Evolutionary conservation across 257 asterid genomes (phyloP).

Genomic region (Solanum sejunctum): DNA sequence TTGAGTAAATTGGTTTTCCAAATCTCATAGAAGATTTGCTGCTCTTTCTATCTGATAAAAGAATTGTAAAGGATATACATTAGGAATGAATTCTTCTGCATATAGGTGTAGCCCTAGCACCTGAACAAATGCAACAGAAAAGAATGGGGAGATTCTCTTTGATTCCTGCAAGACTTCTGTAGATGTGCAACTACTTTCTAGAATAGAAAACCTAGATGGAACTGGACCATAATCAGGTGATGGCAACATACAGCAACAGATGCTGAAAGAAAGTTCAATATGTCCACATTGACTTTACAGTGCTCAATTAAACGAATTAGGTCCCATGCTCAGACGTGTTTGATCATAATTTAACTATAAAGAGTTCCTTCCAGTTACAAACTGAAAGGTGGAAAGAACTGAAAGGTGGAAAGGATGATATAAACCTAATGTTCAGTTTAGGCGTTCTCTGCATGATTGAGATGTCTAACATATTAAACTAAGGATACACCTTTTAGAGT

Average conservation of each 20-base stretch:
- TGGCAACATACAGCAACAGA: neutral
- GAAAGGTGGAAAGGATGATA: neutral
- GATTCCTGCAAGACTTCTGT: neutral
- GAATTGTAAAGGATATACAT: neutral
- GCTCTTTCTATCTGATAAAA: neutral
- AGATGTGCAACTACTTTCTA: neutral
- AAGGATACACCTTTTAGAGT: neutral
- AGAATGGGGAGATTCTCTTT: neutral
- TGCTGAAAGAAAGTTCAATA: neutral
- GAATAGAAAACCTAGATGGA: neutral
- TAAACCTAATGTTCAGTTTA: neutral
- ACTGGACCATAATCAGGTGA: neutral
- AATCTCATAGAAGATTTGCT: neutral
- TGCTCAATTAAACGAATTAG: neutral
- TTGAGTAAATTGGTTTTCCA: neutral
- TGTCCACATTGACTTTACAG: neutral
- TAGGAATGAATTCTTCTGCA: neutral
- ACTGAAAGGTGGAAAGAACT: neutral
- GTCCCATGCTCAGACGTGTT: neutral
- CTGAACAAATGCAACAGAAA: neutral
- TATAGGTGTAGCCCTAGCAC: neutral
- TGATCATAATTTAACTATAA: neutral
- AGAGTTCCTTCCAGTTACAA: neutral
- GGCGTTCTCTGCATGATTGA: neutral
- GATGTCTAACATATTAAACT: neutral